Conservation (phyloP, 495 filamentous ascomycete species). For the Aspergillus kassunensis region DNA sequence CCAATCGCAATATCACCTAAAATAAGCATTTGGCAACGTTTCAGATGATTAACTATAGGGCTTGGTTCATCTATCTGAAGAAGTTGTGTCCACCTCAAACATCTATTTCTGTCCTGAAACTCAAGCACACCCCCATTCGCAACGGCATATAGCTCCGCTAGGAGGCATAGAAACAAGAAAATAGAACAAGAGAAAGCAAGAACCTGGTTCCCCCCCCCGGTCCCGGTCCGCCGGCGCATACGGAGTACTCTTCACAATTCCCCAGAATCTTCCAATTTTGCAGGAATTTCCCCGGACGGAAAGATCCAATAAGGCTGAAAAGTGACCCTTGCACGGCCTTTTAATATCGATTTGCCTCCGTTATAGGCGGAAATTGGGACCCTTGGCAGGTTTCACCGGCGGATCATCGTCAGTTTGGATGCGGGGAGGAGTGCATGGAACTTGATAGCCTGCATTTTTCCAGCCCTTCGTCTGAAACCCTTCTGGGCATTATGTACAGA, state of each 20-base stretch:
- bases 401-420: conserved; percentile 2
- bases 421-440: background rate
- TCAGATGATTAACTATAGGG: too few species aligned
- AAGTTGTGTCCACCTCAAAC: too few species aligned
- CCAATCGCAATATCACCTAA: too few species aligned
- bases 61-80: too few species aligned
- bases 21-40: too few species aligned
- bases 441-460: background rate
- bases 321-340: background rate
- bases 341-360: background rate
- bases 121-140: too few species aligned
- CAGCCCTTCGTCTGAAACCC: too few species aligned
- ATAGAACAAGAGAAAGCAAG: too few species aligned
- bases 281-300: background rate
- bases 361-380: background rate
- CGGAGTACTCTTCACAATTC: background rate
- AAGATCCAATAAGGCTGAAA: background rate
- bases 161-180: too few species aligned
- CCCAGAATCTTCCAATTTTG: background rate
- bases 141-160: too few species aligned
- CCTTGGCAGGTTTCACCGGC: background rate
- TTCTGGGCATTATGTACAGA: too few species aligned
- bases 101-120: too few species aligned
- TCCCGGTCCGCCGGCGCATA: background rate
- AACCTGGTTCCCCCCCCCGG: background rate